Percentiles rank a stretch among this genome's conserved stretches.
Evolutionary conservation across 2,329 filamentous ascomycete species (phyloP).

Genomic region (Rugonectria rugulosa): DNA sequence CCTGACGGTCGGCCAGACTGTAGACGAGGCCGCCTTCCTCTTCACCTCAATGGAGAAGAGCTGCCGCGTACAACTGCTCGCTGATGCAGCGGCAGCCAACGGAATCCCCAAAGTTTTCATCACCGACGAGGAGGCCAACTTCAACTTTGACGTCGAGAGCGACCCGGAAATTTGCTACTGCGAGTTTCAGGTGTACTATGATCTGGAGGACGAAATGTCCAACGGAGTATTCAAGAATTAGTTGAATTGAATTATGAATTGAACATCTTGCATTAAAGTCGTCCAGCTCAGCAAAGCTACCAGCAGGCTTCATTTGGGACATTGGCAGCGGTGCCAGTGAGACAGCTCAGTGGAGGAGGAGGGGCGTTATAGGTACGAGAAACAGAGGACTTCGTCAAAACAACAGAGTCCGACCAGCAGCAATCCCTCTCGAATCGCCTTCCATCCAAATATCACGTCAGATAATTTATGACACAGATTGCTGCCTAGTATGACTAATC

Average conservation of each 20-base stretch:
- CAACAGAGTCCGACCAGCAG: no score
- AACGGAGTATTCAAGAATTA: constrained; percentile 36
- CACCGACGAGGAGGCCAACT: constrained; percentile 51
- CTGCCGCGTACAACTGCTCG: constrained; percentile 55
- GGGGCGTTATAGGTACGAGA: no score
- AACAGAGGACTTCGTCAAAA: no score
- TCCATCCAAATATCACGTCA: no score
- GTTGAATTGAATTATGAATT: neutral
- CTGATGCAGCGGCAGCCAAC: constrained; percentile 40
- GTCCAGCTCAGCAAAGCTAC: no score
- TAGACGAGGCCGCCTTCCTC: constrained; percentile 76
- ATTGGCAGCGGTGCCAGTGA: no score
- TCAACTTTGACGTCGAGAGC: constrained; percentile 42
- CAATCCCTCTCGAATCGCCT: no score
- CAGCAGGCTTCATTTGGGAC: no score
- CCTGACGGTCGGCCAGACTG: constrained; percentile 72
- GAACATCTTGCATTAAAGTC: no score
- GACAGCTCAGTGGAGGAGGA: no score
- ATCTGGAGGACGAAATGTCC: constrained; percentile 34
- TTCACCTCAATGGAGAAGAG: constrained; percentile 72
- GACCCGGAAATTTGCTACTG: constrained; percentile 38
- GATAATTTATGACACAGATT: no score
- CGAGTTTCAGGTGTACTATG: constrained; percentile 39
- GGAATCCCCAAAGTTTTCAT: constrained; percentile 47
- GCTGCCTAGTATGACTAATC: no score